Base-by-base conservation (phyloP, 148 eudicot species). In the Rhododendron williamsianum region DNA sequence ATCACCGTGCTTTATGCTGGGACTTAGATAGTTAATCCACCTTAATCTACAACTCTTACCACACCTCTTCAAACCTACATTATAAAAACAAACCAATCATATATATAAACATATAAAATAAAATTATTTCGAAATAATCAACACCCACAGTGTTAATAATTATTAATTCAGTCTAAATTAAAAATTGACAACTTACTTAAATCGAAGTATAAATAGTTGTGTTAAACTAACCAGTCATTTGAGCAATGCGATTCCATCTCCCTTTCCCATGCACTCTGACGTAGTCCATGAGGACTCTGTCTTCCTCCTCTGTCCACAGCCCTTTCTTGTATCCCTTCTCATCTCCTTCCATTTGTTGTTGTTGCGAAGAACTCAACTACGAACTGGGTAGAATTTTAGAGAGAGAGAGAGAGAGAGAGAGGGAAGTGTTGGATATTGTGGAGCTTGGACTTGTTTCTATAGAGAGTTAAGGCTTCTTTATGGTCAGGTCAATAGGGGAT, bases 11-110 rank as follows among this genome's bases (percentile, higher is more conserved):
- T 88, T 88, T 0, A 88, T 45, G 4, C 18, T 73, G 2, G 89
- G 89, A 52, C 89, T 88, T 18, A 88, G 74, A n/a, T 85, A 88
- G 45, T 88, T 88, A 65, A 88, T 82, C 89, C 89, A 88, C 38
- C 87, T 63, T 35, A 85, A 80, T 46, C 89, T 87, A 65, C 89
- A 87, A 60, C 89, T 87, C 84, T 87, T 87, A 11, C 89, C 89
- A 33, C 87, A 84, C 79, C 89, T 85, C 79, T 87, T 87, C 87
- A 87, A 85, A 25, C 87, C 89, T 87, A 0, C 5, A 16, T 36
- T 0, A 15, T 6, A 38, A 4, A 74, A 36, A 74, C 23, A 74
- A 38, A 16, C 43, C 77, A 65, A 56, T 56, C 63, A 56, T 10
- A 4, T 56, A 56, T 13, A 13, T 21, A 23, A 19, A 19, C 10